Evolutionary conservation across 2,329 filamentous ascomycete species (phyloP).

Genomic region (Geosmithia putterillii): DNA sequence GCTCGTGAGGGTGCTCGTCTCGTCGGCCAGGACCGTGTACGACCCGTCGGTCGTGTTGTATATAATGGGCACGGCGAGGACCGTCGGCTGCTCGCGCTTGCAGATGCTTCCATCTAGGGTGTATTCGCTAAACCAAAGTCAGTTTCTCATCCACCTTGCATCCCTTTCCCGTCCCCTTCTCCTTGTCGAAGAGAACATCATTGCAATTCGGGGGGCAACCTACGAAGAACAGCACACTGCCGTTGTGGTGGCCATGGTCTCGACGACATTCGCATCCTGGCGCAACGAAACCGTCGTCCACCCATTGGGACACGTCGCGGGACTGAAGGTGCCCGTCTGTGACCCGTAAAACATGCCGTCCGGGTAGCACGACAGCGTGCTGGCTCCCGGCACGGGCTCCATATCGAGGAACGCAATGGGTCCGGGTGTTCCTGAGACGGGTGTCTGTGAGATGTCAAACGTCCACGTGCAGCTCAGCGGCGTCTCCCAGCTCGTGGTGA

Average conservation of each 20-base stretch:
- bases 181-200: not conserved
- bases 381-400: constrained; percentile 20
- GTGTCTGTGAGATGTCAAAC: constrained; percentile 16
- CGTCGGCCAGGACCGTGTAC: constrained; percentile 19
- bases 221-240: constrained; percentile 28
- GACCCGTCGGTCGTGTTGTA: constrained; percentile 19
- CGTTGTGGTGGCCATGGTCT: constrained; percentile 20
- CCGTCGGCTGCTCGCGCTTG: constrained; percentile 19
- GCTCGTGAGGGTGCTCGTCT: constrained; percentile 22
- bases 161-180: constrained; percentile 5
- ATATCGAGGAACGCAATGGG: constrained; percentile 23
- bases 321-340: constrained; percentile 25
- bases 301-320: constrained; percentile 23
- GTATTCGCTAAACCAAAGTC: constrained; percentile 16
- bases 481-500: constrained; percentile 23
- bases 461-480: constrained; percentile 25
- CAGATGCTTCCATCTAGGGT: constrained; percentile 18
- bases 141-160: not conserved
- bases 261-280: constrained; percentile 14
- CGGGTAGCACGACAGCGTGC: constrained; percentile 25
- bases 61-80: constrained; percentile 21
- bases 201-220: constrained; percentile 7
- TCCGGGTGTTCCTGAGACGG: constrained; percentile 10
- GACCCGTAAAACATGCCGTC: constrained; percentile 23
- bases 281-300: constrained; percentile 24